Conservation (phyloP, 1,284 basidiomycete genomes). For the Pseudozyma flocculosa region DNA sequence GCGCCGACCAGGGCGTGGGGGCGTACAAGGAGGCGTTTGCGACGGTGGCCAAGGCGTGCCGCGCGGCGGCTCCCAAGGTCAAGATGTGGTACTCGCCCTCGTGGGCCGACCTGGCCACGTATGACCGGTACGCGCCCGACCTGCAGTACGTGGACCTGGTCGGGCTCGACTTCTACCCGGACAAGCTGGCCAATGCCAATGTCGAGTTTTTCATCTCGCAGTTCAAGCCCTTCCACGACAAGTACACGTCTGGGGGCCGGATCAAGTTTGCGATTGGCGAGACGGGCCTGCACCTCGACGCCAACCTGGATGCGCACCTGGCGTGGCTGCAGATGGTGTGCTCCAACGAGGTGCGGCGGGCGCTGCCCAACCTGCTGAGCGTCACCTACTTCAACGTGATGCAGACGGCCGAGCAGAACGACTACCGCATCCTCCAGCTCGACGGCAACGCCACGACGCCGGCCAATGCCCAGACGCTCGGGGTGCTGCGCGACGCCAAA, state of each 20-base stretch:
- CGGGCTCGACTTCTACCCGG: slow-evolving; percentile 57
- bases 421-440: neutral
- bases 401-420: slow-evolving; percentile 10
- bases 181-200: slow-evolving; percentile 25
- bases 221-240: slow-evolving; percentile 58
- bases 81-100: slow-evolving; percentile 55
- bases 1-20: slow-evolving; percentile 31
- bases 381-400: slow-evolving; percentile 58
- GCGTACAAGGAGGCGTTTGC: slow-evolving; percentile 59
- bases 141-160: slow-evolving; percentile 38
- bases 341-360: slow-evolving; percentile 29
- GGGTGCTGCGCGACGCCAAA: no score
- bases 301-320: slow-evolving; percentile 32
- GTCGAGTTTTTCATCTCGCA: slow-evolving; percentile 40
- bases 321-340: slow-evolving; percentile 48
- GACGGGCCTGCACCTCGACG: slow-evolving; percentile 39
- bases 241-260: slow-evolving; percentile 23
- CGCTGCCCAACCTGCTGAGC: slow-evolving; percentile 50
- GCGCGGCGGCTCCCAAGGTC: slow-evolving; percentile 50
- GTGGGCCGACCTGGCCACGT: slow-evolving; percentile 19
- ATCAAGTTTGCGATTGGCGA: slow-evolving; percentile 59
- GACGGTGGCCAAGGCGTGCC: slow-evolving; percentile 50
- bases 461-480: no score
- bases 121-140: slow-evolving; percentile 25
- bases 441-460: no score